Evolutionary conservation across 2,329 filamentous ascomycete species (phyloP), one percentile per base, ranked within the genome.

Genomic region (Zopfia rhizophila): DNA sequence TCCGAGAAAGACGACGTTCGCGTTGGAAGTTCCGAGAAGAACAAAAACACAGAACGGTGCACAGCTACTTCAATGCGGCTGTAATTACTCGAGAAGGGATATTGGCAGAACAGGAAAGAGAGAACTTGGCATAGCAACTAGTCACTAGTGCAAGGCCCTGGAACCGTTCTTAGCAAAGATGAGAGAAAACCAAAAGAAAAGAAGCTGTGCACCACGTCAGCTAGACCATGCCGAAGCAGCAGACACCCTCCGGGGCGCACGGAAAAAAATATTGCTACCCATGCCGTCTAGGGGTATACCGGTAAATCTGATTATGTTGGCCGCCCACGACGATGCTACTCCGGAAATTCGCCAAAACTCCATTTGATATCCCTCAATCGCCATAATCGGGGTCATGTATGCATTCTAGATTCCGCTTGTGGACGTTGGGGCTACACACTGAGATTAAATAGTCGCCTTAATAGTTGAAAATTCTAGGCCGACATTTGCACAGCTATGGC

Each of bases 211-310:
- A 17, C 13, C 33, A 24, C 13, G 38, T 47, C 38, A 50, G 43
- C 43, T 31, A 27, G 30, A 38, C 21, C 19, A 39, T 38, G 30
- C 41, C 45, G 38, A 37, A 41, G 38, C 37, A 48, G 36, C 3
- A 37, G 32, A 23, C 28, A 12, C 40, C 30, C 25, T 31, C 25
- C 24, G n/a, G n/a, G n/a, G n/a, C n/a, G n/a, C n/a, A n/a, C n/a
- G n/a, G n/a, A n/a, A n/a, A n/a, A 30, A 31, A 10, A 16, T 25
- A 17, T 28, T 28, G 32, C 42, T 42, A 24, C 41, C 31, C 36
- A 42, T 32, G 46, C 47, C 47, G 25, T 41, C 28, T 40, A 47
- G 24, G 46, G 51, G 51, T 50, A 54, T 54, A 53, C 41, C 50
- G 18, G 38, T 43, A 38, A 38, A 17, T 35, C 19, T 32, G 19